phyloP scores from a whole-genome alignment of 768 basidiomycete genomes.

The Panellus pusillus region DNA sequence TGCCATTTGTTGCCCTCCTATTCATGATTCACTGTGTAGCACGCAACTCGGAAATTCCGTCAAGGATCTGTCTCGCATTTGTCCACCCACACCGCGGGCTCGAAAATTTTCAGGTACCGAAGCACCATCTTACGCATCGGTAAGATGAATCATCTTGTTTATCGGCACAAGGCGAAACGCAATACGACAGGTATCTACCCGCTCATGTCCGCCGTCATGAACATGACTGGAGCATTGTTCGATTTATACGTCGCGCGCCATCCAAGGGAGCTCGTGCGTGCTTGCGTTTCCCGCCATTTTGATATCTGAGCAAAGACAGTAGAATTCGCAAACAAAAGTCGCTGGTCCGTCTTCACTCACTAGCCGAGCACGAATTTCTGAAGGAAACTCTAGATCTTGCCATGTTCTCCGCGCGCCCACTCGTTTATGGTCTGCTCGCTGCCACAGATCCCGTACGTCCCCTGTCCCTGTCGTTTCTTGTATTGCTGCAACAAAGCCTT shows the following conservation, averaged over 20 bases:
- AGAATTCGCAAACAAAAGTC: too few relatives aligned
- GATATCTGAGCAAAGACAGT: too few relatives aligned
- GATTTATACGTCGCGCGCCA: not conserved
- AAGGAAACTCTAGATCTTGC: too few relatives aligned
- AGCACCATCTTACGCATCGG: constrained; percentile 5
- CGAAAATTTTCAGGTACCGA: not conserved
- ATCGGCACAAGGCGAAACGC: not conserved
- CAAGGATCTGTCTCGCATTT: not conserved
- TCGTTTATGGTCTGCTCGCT: too few relatives aligned
- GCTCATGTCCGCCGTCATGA: constrained; percentile 1
- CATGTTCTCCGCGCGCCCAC: too few relatives aligned
- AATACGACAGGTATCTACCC: constrained; percentile 7
- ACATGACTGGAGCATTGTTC: not conserved
- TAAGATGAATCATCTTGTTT: not conserved
- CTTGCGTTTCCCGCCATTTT: too few relatives aligned
- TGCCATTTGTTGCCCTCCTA: not conserved
- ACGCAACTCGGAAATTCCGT: not conserved
- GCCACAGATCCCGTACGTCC: too few relatives aligned
- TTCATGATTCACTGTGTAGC: not conserved
- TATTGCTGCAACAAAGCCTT: not conserved
- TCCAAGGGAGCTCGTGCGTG: not conserved
- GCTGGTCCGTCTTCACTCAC: too few relatives aligned
- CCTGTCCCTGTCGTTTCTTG: not conserved
- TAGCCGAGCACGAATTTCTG: too few relatives aligned
- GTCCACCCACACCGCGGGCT: not conserved